Conservation (phyloP, 164 flowering plant species). For the Vitis labrusca region DNA sequence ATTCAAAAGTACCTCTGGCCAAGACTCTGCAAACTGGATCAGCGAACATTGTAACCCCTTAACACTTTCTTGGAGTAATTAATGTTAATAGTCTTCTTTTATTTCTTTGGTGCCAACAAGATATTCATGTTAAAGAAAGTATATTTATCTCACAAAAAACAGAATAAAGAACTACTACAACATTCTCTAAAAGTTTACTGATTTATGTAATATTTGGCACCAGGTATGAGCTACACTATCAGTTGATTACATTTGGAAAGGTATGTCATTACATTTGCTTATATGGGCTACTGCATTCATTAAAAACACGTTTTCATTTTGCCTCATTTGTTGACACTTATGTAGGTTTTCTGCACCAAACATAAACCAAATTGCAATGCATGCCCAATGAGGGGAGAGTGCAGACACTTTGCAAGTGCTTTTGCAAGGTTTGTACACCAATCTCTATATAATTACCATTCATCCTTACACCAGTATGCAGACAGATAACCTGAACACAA, state of each 20-base stretch:
- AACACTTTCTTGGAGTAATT: constrained; percentile 1
- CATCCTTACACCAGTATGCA: not conserved
- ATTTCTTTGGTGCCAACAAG: no score
- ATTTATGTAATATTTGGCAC: constrained; percentile 5
- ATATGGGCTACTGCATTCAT: not conserved
- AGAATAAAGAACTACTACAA: not conserved
- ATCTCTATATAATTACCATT: not conserved
- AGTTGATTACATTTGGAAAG: constrained; percentile 97
- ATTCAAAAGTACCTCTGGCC: constrained; percentile 60
- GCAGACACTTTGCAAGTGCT: constrained; percentile 95
- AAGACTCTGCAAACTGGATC: constrained; percentile 58
- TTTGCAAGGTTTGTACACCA: constrained; percentile 68
- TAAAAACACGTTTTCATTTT: not conserved
- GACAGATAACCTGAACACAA: not conserved
- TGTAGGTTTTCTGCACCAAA: constrained; percentile 97
- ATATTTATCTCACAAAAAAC: not conserved
- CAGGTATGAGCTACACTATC: constrained; percentile 97
- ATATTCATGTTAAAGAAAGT: no score
- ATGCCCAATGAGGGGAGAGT: constrained; percentile 94
- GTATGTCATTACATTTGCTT: constrained; percentile 34
- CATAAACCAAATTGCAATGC: constrained; percentile 92
- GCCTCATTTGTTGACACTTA: constrained; percentile 4
- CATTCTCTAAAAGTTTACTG: constrained; percentile 5
- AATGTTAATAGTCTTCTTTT: not conserved
- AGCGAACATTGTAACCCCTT: constrained; percentile 41